Percentiles rank a stretch among this genome's conserved stretches.
phyloP scores from a whole-genome alignment of 2,329 filamentous ascomycete genomes.

The Paraconiothyrium sp. region DNA sequence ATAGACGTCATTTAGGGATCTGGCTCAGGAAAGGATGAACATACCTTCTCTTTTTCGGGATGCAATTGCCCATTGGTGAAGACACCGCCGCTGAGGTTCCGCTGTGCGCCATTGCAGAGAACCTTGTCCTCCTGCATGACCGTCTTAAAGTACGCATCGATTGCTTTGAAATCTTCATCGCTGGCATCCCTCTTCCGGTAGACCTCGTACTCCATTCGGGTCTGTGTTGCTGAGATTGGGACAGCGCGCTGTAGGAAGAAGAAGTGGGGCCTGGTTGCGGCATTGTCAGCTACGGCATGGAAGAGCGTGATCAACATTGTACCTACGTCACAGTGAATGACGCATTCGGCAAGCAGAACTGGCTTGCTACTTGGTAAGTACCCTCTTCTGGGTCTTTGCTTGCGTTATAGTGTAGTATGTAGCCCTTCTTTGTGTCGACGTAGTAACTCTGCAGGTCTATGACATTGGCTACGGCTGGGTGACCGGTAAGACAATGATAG shows the following conservation, averaged over 20 bases:
- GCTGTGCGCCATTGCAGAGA: slow-evolving; percentile 65
- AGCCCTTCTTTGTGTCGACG: not conserved
- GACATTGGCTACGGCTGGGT: not conserved
- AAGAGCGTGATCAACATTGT: slow-evolving; percentile 27
- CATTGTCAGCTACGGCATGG: no score
- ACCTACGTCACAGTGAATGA: not conserved
- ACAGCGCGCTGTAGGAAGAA: slow-evolving; percentile 64
- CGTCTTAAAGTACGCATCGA: slow-evolving; percentile 67
- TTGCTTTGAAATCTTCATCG: slow-evolving; percentile 64
- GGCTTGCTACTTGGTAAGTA: not conserved
- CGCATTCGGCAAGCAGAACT: not conserved
- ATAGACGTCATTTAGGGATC: no score
- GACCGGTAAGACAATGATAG: slow-evolving; percentile 60
- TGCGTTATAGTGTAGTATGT: not conserved
- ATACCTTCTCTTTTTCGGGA: slow-evolving; percentile 57
- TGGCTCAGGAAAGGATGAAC: no score
- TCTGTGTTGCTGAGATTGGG: slow-evolving; percentile 59
- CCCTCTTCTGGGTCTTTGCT: no score
- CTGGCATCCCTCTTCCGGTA: slow-evolving; percentile 66
- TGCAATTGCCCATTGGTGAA: slow-evolving; percentile 70
- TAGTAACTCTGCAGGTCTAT: not conserved
- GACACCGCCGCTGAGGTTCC: slow-evolving; percentile 66
- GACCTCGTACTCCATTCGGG: slow-evolving; percentile 67
- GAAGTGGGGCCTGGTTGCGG: slow-evolving; percentile 52
- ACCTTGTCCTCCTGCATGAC: slow-evolving; percentile 70